Evolutionary conservation across 768 basidiomycete genomes (phyloP).

Genomic region (Lanmaoa pseudosensibilis): DNA sequence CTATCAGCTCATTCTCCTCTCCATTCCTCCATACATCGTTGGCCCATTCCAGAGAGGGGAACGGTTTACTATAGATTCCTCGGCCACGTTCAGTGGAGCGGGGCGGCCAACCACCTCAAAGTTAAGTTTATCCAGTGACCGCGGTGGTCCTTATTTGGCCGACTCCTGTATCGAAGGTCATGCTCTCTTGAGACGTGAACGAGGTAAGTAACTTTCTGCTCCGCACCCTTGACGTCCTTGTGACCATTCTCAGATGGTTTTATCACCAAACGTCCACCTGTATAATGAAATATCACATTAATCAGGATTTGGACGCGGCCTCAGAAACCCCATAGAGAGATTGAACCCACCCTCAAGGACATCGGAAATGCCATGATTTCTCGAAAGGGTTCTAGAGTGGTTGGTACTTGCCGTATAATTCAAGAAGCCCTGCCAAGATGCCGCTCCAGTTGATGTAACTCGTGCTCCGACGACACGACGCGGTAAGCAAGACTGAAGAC

Average conservation of each 20-base stretch:
- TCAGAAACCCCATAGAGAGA: slow-evolving; percentile 11
- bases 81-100: not conserved
- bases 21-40: not conserved
- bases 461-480: not conserved
- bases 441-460: not conserved
- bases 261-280: not conserved
- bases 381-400: not conserved
- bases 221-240: not conserved
- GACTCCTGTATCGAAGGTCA: too few species aligned
- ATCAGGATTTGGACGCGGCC: not conserved
- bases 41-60: not conserved
- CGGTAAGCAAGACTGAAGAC: too few species aligned
- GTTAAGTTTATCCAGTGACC: not conserved
- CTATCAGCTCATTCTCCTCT: not conserved
- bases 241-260: not conserved
- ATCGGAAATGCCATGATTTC: not conserved
- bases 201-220: not conserved
- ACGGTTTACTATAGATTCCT: not conserved
- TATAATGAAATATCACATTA: slow-evolving; percentile 4
- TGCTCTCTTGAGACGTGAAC: not conserved
- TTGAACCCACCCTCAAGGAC: not conserved
- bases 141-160: not conserved
- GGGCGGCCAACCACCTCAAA: not conserved
- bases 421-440: too few species aligned
- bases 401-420: not conserved